Conservation (phyloP, 2,329 filamentous ascomycete genomes). For the Trichoderma semiorbis region DNA sequence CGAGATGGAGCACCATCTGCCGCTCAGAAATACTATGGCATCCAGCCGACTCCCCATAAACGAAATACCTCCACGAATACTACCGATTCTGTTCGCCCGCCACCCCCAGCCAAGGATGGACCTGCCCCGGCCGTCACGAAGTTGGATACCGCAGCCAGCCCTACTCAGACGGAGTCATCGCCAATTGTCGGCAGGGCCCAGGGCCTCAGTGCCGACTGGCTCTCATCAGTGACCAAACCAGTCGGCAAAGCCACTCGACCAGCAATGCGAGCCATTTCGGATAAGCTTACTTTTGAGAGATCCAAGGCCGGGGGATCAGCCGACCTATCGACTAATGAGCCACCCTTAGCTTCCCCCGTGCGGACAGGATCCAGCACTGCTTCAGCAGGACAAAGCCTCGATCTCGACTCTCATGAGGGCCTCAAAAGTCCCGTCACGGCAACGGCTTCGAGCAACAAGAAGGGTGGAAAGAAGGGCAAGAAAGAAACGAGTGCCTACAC, state of each 20-base stretch:
- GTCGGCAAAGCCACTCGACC: conserved; percentile 51
- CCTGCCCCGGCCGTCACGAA: conserved; percentile 58
- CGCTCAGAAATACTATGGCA: conserved; percentile 67
- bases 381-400: conserved; percentile 66
- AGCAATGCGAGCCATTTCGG: conserved; percentile 82
- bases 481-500: conserved; percentile 94
- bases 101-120: conserved; percentile 51
- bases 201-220: conserved; percentile 53
- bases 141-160: conserved; percentile 46
- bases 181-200: conserved; percentile 43
- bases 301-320: conserved; percentile 48
- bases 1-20: conserved; percentile 55
- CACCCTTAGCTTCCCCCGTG: conserved; percentile 60
- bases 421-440: conserved; percentile 53
- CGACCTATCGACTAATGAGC: conserved; percentile 51
- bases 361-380: conserved; percentile 73
- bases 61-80: conserved; percentile 60
- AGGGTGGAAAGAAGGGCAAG: conserved; percentile 70
- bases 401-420: conserved; percentile 70
- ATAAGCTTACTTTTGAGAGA: conserved; percentile 60
- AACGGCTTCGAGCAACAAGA: conserved; percentile 46
- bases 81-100: conserved; percentile 50
- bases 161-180: conserved; percentile 40
- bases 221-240: conserved; percentile 53
- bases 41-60: conserved; percentile 47